Base-by-base conservation (phyloP, 1,284 basidiomycete species). In the Heliocybe sulcata region DNA sequence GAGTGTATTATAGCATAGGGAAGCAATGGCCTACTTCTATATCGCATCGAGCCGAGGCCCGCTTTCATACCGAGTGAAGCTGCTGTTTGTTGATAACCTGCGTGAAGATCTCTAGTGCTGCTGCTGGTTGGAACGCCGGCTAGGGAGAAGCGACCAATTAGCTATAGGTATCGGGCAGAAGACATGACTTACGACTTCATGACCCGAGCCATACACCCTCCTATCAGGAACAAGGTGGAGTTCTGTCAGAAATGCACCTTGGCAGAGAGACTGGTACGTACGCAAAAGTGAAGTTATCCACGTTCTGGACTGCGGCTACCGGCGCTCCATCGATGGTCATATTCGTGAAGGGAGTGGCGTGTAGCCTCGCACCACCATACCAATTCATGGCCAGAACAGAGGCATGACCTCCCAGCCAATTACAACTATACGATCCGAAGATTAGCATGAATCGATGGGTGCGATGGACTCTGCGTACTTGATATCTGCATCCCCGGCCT, bases 401-500 rank as follows among this genome's bases (percentile, higher is more conserved):
- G 0, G 74, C 76, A 54, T 82, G 76, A 0, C 73, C 78, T 19
- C 83, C 82, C 3, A 84, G 65, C 83, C 83, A 85, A 62, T 85
- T 84, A 59, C 82, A 85, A 57, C 83, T 83, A 4, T 19, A 45
- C 35, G 19, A 51, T 27, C 22, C 19, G 8, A 49, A 29, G 10
- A 51, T 16, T 22, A 49, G 12, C 57, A 20, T 14, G 48, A 48
- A 48, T 57, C 27, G 56, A 22, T 11, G 23, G 3, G 2, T 45
- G 23, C 55, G 20, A 23, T 26, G 47, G 3, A 64, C 70, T 51
- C 38, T 20, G 12, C 38, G 6, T 55, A 83, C 82, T 76, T 81
- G 63, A 85, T 83, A 61, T 85, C 83, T 38, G 81, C 76, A 59
- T 85, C 83, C 14, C 83, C 83, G 42, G 81, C 81, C 82, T 85